These are phyloP conservation scores for Polytrichum formosum DNA, from an alignment of 225 moss, liverwort and hornwort genomes.

Conservation along the genomic window DNA sequence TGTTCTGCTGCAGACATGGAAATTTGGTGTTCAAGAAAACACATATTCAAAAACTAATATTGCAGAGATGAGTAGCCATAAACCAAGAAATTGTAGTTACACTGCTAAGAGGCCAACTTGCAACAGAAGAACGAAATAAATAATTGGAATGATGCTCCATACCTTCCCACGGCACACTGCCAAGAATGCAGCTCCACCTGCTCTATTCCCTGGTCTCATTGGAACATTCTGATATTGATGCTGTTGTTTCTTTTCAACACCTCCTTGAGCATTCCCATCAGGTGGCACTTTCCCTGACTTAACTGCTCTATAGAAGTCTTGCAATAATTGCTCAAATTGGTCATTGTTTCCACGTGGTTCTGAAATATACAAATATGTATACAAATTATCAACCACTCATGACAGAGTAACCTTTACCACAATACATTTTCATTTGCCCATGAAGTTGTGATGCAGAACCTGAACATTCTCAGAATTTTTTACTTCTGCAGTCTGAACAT, in stretches of 20 bases:
- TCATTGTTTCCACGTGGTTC: conserved; percentile 69
- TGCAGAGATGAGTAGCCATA: too few relatives aligned
- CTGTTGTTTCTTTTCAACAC: conserved; percentile 16
- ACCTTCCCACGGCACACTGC: conserved; percentile 85
- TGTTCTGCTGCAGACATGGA: too few relatives aligned
- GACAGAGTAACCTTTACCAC: too few relatives aligned
- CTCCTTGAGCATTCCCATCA: conserved; percentile 17
- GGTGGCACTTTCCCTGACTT: conserved; percentile 21
- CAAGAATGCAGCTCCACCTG: conserved; percentile 64
- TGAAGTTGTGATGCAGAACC: too few relatives aligned
- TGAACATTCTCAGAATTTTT: too few relatives aligned
- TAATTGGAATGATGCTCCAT: neutral
- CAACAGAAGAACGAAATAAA: too few relatives aligned
- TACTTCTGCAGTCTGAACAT: too few relatives aligned
- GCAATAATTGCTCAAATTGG: conserved; percentile 55
- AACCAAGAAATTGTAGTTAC: too few relatives aligned
- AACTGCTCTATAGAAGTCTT: conserved; percentile 54
- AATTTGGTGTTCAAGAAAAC: too few relatives aligned
- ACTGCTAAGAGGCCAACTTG: too few relatives aligned
- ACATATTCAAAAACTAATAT: too few relatives aligned
- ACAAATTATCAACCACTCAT: neutral
- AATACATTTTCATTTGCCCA: too few relatives aligned
- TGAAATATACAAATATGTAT: conserved; percentile 21
- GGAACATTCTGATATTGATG: conserved; percentile 11
- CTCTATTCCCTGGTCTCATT: conserved; percentile 13